A percentile compares a stretch with the other conserved stretches of the same genome.
These are phyloP conservation scores for Tetrastigma voinierianum DNA, from an alignment of 164 flowering plant species.

Conservation along the genomic window DNA sequence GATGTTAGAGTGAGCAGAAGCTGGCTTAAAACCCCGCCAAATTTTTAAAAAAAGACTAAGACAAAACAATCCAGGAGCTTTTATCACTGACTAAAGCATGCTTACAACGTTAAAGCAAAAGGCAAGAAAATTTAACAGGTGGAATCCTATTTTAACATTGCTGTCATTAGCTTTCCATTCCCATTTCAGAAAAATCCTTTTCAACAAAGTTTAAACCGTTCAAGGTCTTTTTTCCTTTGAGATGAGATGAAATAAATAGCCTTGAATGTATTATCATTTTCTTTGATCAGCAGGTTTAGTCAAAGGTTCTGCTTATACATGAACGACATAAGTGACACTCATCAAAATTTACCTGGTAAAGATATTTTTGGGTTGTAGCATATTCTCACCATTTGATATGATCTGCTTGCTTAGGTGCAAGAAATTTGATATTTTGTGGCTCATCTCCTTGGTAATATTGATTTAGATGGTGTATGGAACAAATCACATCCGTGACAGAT, in stretches of 20 bases:
- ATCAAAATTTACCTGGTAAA: background rate
- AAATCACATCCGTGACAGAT: background rate
- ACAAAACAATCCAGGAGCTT: constrained; percentile 45
- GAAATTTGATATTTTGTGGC: background rate
- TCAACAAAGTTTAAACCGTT: background rate
- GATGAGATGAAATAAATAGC: background rate
- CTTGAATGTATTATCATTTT: background rate
- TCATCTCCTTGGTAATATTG: background rate
- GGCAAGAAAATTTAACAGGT: constrained; percentile 28
- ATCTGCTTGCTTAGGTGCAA: background rate
- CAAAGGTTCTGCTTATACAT: background rate
- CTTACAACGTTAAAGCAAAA: constrained; percentile 38
- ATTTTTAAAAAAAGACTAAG: constrained; percentile 37
- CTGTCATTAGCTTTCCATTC: background rate
- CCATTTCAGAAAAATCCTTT: background rate
- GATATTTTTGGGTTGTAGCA: background rate
- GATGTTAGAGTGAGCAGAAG: constrained; percentile 47
- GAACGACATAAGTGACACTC: background rate
- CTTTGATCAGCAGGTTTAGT: background rate
- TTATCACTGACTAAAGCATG: constrained; percentile 39
- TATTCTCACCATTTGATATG: no score
- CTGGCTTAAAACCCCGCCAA: constrained; percentile 49
- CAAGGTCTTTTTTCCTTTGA: background rate
- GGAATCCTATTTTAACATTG: background rate
- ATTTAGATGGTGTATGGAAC: background rate